Base-by-base conservation (phyloP, 2,329 filamentous ascomycete genomes). In the Pseudomassariella vexata region DNA sequence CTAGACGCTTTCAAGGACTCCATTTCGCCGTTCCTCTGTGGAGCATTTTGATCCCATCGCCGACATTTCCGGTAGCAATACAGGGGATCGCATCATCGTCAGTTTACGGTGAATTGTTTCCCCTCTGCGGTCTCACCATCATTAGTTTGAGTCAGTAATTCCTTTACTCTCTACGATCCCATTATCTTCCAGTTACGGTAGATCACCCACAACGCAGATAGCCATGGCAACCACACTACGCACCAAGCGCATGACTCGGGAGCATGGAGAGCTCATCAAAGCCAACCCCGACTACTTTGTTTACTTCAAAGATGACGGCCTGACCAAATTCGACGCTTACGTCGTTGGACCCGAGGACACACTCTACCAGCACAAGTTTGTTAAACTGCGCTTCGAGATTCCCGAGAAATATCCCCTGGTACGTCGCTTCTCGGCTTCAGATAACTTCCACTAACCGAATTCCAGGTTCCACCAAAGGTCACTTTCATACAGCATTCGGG, bases 331-430 rank as follows among this genome's bases (percentile, higher is more conserved):
- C n/a, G 32, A 30, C 8, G 40, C 35, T 22, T 45, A 37, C 25
- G 9, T 46, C 11, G 9, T 34, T 2, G 44, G 32, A 3, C 41
- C 42, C 2, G 28, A 37, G 2, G 36, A 40, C 20, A 37, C 36
- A 12, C 27, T 37, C 2, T 46, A 46, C 30, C 24, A 36, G 20
- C 28, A 47, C 34, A 47, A 44, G 23, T 24, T 45, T 4, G 15
- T 45, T 9, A 39, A 37, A 28, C 36, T 45, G 28, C 24, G 20
- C 12, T 41, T 47, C 22, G 15, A 32, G 5, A 40, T 47, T 11
- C 38, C 44, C 0, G 10, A 27, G 3, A 6, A 16, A 3, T 47
- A 42, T 28, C 44, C 42, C 0, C 12, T 33, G 6, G 40, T 41
- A 32, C 34, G 35, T 31, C 22, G n/a, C 20, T 12, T 11, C 20